A percentile compares a stretch with the other conserved stretches of the same genome.
Conservation (phyloP, 768 basidiomycete species). For the Tricholoma matsutake region DNA sequence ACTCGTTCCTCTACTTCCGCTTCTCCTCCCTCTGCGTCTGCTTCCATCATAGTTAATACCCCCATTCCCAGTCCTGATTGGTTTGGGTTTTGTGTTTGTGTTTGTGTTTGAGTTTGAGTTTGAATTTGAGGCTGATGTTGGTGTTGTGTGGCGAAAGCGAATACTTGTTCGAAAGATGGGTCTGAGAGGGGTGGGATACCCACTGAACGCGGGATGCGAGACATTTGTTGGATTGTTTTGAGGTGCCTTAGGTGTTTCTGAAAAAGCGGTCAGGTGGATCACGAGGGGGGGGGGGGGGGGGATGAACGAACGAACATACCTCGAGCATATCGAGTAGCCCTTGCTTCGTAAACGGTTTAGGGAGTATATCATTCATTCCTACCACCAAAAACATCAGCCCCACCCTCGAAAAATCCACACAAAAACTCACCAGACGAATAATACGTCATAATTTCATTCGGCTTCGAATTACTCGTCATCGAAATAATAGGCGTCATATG, state of each 20-base stretch:
- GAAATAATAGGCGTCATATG: slow-evolving; percentile 95
- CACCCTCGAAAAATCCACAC: not conserved
- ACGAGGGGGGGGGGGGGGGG: not conserved
- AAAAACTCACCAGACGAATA: slow-evolving; percentile 59
- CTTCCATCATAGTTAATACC: slow-evolving; percentile 13
- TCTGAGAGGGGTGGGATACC: slow-evolving; percentile 66
- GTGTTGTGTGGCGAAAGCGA: slow-evolving; percentile 45
- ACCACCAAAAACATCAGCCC: not conserved
- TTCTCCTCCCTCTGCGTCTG: slow-evolving; percentile 17
- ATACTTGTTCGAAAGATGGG: slow-evolving; percentile 49
- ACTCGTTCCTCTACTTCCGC: slow-evolving; percentile 56
- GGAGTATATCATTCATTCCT: slow-evolving; percentile 96
- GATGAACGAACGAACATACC: slow-evolving; percentile 34
- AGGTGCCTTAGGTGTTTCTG: slow-evolving; percentile 88
- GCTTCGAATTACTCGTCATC: slow-evolving; percentile 95
- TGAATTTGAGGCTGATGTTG: slow-evolving; percentile 8
- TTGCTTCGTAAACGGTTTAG: slow-evolving; percentile 97
- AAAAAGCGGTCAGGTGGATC: not conserved
- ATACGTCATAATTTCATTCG: slow-evolving; percentile 90
- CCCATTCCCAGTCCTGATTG: not conserved
- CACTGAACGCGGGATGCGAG: slow-evolving; percentile 56
- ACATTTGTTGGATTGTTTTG: slow-evolving; percentile 76
- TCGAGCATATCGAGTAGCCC: slow-evolving; percentile 91
- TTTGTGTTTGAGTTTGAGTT: no score
- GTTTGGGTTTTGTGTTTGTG: not conserved